A percentile compares a stretch with the other conserved stretches of the same genome.
phyloP scores from a whole-genome alignment of 2,329 filamentous ascomycete species.

The Penicillium aurantiogriseum region DNA sequence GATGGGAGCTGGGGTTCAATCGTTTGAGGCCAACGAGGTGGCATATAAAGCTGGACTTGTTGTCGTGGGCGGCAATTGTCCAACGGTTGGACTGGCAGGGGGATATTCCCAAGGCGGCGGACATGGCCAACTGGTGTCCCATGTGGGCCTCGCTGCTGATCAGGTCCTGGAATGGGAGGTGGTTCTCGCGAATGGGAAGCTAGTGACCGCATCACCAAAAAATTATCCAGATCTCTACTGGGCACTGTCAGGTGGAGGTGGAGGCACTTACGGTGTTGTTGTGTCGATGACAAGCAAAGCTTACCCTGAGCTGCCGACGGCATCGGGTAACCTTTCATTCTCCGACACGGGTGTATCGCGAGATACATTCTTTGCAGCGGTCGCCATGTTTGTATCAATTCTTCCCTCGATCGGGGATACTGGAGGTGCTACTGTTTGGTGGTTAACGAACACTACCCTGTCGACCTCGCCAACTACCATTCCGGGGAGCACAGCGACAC shows the following conservation, averaged over 20 bases:
- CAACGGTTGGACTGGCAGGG: constrained; percentile 24
- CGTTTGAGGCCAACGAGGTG: constrained; percentile 3
- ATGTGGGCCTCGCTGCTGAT: constrained; percentile 41
- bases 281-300: constrained; percentile 13
- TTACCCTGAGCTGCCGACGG: constrained; percentile 11
- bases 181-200: constrained; percentile 33
- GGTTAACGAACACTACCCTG: not conserved
- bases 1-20: constrained; percentile 15
- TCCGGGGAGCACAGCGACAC: not conserved
- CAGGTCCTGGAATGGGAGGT: constrained; percentile 38
- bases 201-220: constrained; percentile 14
- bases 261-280: constrained; percentile 19
- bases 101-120: constrained; percentile 45
- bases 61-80: not conserved
- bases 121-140: constrained; percentile 44
- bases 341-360: not conserved
- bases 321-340: constrained; percentile 12
- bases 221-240: constrained; percentile 24
- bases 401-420: constrained; percentile 11
- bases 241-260: constrained; percentile 24
- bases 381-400: constrained; percentile 1
- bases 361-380: constrained; percentile 5
- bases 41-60: not conserved
- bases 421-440: constrained; percentile 14
- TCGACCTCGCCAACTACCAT: not conserved